Evolutionary conservation across 2,329 filamentous ascomycete species (phyloP).

Genomic region (Paecilomyces niveus): DNA sequence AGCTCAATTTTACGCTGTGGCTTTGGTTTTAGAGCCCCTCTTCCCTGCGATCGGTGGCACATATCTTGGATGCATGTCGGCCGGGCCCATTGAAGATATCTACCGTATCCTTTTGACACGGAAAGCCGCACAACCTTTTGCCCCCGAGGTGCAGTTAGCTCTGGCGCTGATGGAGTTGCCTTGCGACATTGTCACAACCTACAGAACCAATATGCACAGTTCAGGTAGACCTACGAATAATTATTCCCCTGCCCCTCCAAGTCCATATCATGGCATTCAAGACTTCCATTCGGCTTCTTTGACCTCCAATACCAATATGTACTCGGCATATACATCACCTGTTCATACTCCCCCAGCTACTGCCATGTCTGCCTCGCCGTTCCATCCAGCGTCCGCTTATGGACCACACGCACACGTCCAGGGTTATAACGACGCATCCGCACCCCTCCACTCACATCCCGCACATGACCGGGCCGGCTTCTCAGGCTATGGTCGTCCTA

Average conservation of each 20-base stretch:
- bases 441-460: conserved; percentile 27
- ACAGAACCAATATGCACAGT: conserved; percentile 65
- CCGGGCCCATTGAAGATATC: conserved; percentile 80
- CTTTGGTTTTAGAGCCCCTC: conserved; percentile 78
- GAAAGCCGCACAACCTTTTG: conserved; percentile 53
- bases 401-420: conserved; percentile 28
- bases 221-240: conserved; percentile 29
- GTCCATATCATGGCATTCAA: conserved; percentile 25
- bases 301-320: conserved; percentile 29
- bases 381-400: conserved; percentile 24
- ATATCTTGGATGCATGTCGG: conserved; percentile 75
- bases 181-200: conserved; percentile 61
- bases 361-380: conserved; percentile 30
- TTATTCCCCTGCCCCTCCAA: conserved; percentile 29
- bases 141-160: conserved; percentile 54
- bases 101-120: conserved; percentile 65
- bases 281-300: conserved; percentile 27
- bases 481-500: conserved; percentile 22
- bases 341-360: conserved; percentile 33
- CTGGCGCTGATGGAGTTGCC: conserved; percentile 66
- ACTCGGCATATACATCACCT: conserved; percentile 34
- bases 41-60: conserved; percentile 87
- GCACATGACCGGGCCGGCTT: conserved; percentile 22
- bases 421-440: conserved; percentile 28
- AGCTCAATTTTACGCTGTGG: conserved; percentile 85